These are phyloP conservation scores for Penicillium samsonianum DNA, from an alignment of 495 filamentous ascomycete species.

Conservation along the genomic window DNA sequence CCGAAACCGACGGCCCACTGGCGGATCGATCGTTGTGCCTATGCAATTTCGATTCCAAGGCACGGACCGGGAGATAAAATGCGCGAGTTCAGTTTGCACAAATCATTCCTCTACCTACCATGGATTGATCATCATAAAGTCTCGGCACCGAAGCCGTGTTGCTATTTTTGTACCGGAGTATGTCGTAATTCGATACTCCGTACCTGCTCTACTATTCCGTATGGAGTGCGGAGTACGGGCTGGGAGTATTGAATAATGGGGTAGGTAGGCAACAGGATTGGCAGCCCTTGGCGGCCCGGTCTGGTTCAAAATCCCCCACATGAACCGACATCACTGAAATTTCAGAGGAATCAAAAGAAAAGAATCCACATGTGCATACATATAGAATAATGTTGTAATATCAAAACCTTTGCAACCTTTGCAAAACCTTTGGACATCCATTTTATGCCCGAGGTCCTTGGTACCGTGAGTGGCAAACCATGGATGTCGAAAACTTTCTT, in stretches of 20 bases:
- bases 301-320: not conserved
- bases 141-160: not conserved
- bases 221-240: not conserved
- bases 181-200: not conserved
- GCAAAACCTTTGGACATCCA: not conserved
- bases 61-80: not conserved
- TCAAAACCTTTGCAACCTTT: not conserved
- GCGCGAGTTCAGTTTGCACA: not conserved
- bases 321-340: not conserved
- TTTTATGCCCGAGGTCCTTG: not conserved
- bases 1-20: not conserved
- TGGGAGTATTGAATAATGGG: no score
- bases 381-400: not conserved
- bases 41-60: no score
- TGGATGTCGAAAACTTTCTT: not conserved
- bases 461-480: not conserved
- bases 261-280: slow-evolving; percentile 13
- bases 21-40: not conserved
- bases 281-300: not conserved
- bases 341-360: not conserved
- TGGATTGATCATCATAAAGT: no score
- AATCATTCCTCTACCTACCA: not conserved
- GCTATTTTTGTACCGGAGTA: not conserved
- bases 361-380: no score
- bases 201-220: not conserved